These are phyloP conservation scores for Kentomonas sorsogonicus DNA, from an alignment of 208 protist genomes.

Conservation along the genomic window DNA sequence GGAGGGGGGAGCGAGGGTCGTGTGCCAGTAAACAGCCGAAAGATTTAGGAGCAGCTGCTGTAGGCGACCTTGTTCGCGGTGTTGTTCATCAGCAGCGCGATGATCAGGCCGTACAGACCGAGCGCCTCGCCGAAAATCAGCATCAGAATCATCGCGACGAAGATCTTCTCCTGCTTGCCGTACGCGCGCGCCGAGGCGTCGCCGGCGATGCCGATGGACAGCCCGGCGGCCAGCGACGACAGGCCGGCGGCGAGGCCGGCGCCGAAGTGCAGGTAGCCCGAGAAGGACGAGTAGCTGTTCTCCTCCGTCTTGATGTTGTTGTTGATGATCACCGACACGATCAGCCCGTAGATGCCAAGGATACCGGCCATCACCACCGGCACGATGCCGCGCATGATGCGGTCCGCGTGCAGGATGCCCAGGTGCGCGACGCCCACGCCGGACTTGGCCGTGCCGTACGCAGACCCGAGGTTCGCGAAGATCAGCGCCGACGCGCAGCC, in stretches of 20 bases:
- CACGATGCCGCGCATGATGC: slow-evolving; percentile 93
- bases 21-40: no score
- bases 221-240: slow-evolving; percentile 94
- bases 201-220: slow-evolving; percentile 99
- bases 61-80: slow-evolving; percentile 66
- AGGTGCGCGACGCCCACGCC: slow-evolving; percentile 96
- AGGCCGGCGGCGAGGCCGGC: slow-evolving; percentile 94
- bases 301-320: slow-evolving; percentile 77
- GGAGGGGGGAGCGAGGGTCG: no score
- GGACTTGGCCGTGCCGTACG: slow-evolving; percentile 98
- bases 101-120: slow-evolving; percentile 98
- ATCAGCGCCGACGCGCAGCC: slow-evolving; percentile 89
- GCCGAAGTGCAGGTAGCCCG: slow-evolving; percentile 84
- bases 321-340: slow-evolving; percentile 97
- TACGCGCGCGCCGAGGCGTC: slow-evolving; percentile 92
- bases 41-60: slow-evolving; percentile 12
- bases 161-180: slow-evolving; percentile 96
- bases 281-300: slow-evolving; percentile 63
- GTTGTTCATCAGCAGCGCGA: slow-evolving; percentile 94
- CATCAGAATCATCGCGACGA: slow-evolving; percentile 99
- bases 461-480: slow-evolving; percentile 95
- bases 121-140: slow-evolving; percentile 99
- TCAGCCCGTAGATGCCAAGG: slow-evolving; percentile 99
- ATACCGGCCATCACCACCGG: slow-evolving; percentile 95
- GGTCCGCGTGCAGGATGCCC: slow-evolving; percentile 94